Percentiles rank a stretch among this genome's conserved stretches.
phyloP scores from a whole-genome alignment of 2,329 filamentous ascomycete species.

The Phaeosphaeria sp. region DNA sequence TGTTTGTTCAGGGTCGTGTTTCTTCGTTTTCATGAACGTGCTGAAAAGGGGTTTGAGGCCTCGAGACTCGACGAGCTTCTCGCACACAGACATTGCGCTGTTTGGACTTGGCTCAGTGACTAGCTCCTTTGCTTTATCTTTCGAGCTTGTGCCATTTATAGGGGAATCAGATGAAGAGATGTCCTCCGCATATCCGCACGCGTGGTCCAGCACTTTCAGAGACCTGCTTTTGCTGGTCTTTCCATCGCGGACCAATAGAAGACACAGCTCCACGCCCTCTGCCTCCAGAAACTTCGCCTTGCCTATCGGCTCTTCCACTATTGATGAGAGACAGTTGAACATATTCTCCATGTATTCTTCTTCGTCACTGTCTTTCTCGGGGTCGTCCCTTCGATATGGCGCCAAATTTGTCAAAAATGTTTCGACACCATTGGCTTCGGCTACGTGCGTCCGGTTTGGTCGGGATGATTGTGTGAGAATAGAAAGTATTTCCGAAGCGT shows the following conservation, averaged over 20 bases:
- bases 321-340: constrained; percentile 83
- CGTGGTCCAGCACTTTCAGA: constrained; percentile 84
- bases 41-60: constrained; percentile 86
- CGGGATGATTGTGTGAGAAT: constrained; percentile 81
- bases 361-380: constrained; percentile 82
- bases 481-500: constrained; percentile 88
- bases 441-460: constrained; percentile 68
- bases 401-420: constrained; percentile 81
- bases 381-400: constrained; percentile 84
- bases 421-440: constrained; percentile 75
- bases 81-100: constrained; percentile 69
- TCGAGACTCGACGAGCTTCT: constrained; percentile 78
- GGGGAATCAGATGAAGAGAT: constrained; percentile 13
- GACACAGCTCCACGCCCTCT: constrained; percentile 87
- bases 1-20: constrained; percentile 68
- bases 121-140: constrained; percentile 17
- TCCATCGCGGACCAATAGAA: constrained; percentile 90
- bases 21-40: constrained; percentile 87
- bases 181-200: constrained; percentile 62
- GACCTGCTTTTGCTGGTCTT: constrained; percentile 82
- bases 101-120: constrained; percentile 14
- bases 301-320: constrained; percentile 76
- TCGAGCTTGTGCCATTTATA: constrained; percentile 24
- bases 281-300: constrained; percentile 85
- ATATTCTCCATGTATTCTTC: constrained; percentile 95